Evolutionary conservation across 2,329 filamentous ascomycete genomes (phyloP).

Genomic region (Hortaea sp.): DNA sequence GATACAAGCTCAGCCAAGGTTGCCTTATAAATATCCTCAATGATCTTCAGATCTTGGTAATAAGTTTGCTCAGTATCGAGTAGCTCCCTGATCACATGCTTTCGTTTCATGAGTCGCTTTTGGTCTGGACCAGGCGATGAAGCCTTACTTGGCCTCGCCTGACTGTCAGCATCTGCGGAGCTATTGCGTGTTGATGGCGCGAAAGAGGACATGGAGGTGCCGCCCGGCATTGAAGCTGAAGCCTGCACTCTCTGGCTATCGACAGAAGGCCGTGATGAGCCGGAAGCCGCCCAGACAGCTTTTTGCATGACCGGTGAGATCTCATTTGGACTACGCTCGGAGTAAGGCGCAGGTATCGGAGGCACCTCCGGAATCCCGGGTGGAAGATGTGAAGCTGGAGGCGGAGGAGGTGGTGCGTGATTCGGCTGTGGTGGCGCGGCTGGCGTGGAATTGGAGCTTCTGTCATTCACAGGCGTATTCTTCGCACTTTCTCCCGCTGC

Average conservation of each 20-base stretch:
- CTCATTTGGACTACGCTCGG: constrained; percentile 20
- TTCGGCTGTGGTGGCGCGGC: constrained; percentile 31
- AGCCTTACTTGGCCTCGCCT: constrained; percentile 12
- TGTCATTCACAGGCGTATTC: constrained; percentile 6
- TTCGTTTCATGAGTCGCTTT: constrained; percentile 67
- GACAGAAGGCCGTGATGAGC: constrained; percentile 21
- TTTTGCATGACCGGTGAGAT: constrained; percentile 18
- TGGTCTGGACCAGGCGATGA: constrained; percentile 34
- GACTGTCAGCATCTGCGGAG: constrained; percentile 18
- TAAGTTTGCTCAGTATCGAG: constrained; percentile 88
- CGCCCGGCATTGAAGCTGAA: constrained; percentile 15
- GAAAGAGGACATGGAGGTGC: constrained; percentile 27
- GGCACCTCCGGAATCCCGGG: constrained; percentile 17
- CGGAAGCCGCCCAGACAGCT: constrained; percentile 18
- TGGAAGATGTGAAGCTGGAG: constrained; percentile 12
- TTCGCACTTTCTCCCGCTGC: constrained; percentile 10
- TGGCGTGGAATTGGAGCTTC: constrained; percentile 11
- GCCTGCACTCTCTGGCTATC: constrained; percentile 19
- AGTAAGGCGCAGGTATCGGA: constrained; percentile 9
- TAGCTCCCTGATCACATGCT: constrained; percentile 80
- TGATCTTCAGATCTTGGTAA: constrained; percentile 90
- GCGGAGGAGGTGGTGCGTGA: constrained; percentile 38
- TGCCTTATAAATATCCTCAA: constrained; percentile 94
- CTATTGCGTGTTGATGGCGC: constrained; percentile 18
- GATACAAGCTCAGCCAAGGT: constrained; percentile 63